A percentile compares a stretch with the other conserved stretches of the same genome.
These are phyloP conservation scores for Adansonia gregorii DNA, from an alignment of 441 rosid genomes.

Conservation along the genomic window DNA sequence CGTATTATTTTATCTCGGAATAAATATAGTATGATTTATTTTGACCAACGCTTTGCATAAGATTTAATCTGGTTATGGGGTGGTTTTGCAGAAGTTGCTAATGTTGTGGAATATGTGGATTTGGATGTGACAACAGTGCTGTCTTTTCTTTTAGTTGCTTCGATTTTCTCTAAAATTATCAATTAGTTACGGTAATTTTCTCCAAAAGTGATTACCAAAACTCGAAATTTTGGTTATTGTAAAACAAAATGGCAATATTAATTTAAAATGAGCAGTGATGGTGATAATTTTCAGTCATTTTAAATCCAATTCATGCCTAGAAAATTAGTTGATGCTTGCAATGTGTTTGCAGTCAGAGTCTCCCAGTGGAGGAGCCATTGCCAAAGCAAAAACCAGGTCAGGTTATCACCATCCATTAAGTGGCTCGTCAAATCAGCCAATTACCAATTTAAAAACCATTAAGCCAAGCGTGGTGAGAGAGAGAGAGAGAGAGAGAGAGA, in stretches of 20 bases:
- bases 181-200: not conserved
- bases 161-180: not conserved
- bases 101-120: not conserved
- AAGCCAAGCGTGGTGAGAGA: not conserved
- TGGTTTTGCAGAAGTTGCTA: not conserved
- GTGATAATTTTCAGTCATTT: not conserved
- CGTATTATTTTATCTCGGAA: not conserved
- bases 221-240: not conserved
- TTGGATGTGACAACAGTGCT: not conserved
- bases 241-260: not conserved
- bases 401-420: not conserved
- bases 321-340: not conserved
- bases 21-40: too few species aligned
- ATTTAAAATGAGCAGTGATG: not conserved
- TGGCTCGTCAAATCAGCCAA: conserved; percentile 17
- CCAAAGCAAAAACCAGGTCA: not conserved
- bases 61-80: not conserved
- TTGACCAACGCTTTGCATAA: not conserved
- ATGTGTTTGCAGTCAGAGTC: conserved; percentile 9
- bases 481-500: not conserved
- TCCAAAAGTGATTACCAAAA: not conserved
- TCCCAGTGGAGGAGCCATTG: not conserved
- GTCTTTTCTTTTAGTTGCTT: too few species aligned
- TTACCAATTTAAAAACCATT: conserved; percentile 1
- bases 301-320: not conserved